Evolutionary conservation across 2,329 filamentous ascomycete species (phyloP).

Genomic region (Alternaria sp.): DNA sequence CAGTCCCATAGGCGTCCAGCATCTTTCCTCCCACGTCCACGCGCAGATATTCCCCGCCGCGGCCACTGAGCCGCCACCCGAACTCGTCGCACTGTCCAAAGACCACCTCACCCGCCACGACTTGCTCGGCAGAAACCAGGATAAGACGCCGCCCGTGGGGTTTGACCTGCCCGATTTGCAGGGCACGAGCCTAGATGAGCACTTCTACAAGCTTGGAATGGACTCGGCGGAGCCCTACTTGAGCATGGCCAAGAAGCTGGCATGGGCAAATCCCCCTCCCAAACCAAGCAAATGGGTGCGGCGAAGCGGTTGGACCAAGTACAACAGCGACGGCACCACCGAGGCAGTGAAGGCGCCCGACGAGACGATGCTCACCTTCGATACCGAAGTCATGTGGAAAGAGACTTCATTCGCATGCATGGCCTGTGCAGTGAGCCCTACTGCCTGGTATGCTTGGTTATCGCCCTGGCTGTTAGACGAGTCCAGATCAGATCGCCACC

Average conservation of each 20-base stretch:
- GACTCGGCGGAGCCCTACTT: conserved; percentile 89
- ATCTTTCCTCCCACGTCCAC: conserved; percentile 84
- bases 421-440: conserved; percentile 90
- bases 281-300: conserved; percentile 77
- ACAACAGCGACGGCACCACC: conserved; percentile 75
- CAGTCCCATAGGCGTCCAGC: conserved; percentile 95
- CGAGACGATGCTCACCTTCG: conserved; percentile 85
- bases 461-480: conserved; percentile 94
- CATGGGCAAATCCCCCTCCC: conserved; percentile 65
- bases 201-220: conserved; percentile 87
- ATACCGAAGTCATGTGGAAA: conserved; percentile 97
- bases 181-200: conserved; percentile 85
- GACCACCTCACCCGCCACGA: conserved; percentile 88
- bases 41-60: conserved; percentile 77
- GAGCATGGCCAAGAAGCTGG: conserved; percentile 76
- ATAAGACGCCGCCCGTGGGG: conserved; percentile 74
- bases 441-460: conserved; percentile 95
- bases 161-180: conserved; percentile 85
- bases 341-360: conserved; percentile 79
- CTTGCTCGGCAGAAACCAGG: conserved; percentile 87
- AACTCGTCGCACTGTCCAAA: conserved; percentile 80
- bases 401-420: conserved; percentile 92
- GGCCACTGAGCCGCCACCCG: conserved; percentile 64
- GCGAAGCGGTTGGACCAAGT: conserved; percentile 93
- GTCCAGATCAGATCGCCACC: conserved; percentile 76